phyloP scores from a whole-genome alignment of 306 rosid genomes.

The Medicago arabica region DNA sequence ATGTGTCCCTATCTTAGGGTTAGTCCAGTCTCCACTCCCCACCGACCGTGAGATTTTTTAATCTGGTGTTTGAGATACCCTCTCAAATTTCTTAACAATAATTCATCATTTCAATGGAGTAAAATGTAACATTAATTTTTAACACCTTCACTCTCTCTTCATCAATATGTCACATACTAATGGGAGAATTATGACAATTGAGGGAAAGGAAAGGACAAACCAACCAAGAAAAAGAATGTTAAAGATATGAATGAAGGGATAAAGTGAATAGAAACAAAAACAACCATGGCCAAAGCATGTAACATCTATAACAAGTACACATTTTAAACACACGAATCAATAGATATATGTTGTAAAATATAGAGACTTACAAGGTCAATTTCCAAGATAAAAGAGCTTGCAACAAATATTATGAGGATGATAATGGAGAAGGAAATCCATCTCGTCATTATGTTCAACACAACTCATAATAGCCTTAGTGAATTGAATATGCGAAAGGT shows the following conservation, averaged over 20 bases:
- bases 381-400: slow-evolving; percentile 39
- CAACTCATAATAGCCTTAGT: slow-evolving; percentile 29
- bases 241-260: neutral
- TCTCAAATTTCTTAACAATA: neutral
- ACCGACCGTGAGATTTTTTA: too few species aligned
- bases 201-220: neutral
- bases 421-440: slow-evolving; percentile 40
- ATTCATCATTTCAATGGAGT: neutral
- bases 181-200: neutral
- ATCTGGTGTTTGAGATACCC: too few species aligned
- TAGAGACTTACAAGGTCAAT: slow-evolving; percentile 45
- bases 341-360: too few species aligned
- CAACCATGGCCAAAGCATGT: neutral
- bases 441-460: slow-evolving; percentile 43
- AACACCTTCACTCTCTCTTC: too few species aligned
- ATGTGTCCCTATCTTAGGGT: too few species aligned
- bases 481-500: slow-evolving; percentile 35
- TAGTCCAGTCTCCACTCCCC: too few species aligned
- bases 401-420: slow-evolving; percentile 34
- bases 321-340: too few species aligned
- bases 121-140: neutral
- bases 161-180: neutral
- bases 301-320: slow-evolving; percentile 5
- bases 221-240: neutral
- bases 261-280: neutral